Evolutionary conservation across 352 stramenopile species (phyloP).

Genomic region (Detonula confervacea): DNA sequence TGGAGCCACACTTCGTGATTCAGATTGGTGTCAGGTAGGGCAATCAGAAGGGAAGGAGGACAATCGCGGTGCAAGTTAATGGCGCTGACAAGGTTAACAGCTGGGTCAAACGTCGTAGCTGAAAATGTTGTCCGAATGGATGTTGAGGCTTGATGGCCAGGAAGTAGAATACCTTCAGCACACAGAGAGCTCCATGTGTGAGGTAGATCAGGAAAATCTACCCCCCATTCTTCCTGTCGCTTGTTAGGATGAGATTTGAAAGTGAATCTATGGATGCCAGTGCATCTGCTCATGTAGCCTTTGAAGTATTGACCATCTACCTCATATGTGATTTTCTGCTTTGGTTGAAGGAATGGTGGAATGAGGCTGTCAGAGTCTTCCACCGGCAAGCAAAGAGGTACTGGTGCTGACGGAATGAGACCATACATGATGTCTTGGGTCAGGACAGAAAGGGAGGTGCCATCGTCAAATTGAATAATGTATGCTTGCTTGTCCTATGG

Average conservation of each 20-base stretch:
- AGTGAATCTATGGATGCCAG: too few species aligned
- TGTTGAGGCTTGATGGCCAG: too few species aligned
- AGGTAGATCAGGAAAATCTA: too few species aligned
- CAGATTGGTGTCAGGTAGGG: neutral
- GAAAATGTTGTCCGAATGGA: too few species aligned
- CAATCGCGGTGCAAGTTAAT: neutral
- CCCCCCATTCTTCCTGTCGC: too few species aligned
- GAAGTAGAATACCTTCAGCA: too few species aligned
- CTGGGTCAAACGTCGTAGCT: too few species aligned
- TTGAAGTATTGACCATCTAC: neutral
- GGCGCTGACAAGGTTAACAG: neutral
- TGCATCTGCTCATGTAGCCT: neutral
- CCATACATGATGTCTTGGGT: neutral
- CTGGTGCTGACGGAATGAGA: too few species aligned
- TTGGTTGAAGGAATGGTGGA: neutral
- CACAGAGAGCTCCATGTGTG: too few species aligned
- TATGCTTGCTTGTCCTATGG: neutral
- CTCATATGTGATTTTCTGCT: neutral
- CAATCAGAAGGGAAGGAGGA: slow-evolving; percentile 13
- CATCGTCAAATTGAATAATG: slow-evolving; percentile 13
- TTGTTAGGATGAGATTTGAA: too few species aligned
- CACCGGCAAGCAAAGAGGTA: too few species aligned
- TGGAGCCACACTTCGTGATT: slow-evolving; percentile 1
- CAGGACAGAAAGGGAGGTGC: neutral
- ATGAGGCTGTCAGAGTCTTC: too few species aligned